Conservation (phyloP, 768 basidiomycete genomes). For the Vishniacozyma victoriae region DNA sequence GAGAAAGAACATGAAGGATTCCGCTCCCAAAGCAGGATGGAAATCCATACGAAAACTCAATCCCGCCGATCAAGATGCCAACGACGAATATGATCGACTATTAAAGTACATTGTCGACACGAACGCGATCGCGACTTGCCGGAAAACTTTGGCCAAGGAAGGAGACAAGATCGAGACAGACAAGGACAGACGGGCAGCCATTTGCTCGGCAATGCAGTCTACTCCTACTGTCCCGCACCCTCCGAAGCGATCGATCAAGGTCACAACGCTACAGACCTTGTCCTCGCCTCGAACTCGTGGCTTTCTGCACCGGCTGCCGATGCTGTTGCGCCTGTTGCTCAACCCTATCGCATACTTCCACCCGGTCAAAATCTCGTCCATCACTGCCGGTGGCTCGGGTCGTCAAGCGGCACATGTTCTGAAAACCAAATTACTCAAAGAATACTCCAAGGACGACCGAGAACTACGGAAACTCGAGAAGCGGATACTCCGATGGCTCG, state of each 20-base stretch:
- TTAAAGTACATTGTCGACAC: conserved; percentile 7
- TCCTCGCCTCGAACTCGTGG: neutral
- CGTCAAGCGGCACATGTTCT: conserved; percentile 11
- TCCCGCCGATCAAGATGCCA: conserved; percentile 8
- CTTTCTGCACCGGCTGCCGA: conserved; percentile 11
- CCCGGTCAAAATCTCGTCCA: conserved; percentile 14
- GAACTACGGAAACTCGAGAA: conserved; percentile 11
- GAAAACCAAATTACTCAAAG: conserved; percentile 10
- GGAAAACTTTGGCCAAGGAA: conserved; percentile 3
- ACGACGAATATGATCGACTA: conserved; percentile 8
- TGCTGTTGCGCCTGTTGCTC: conserved; percentile 15
- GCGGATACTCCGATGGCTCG: conserved; percentile 10
- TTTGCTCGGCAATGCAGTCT: conserved; percentile 14
- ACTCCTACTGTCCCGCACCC: conserved; percentile 15
- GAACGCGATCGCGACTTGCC: conserved; percentile 9
- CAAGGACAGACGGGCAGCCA: conserved; percentile 7
- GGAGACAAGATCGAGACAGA: neutral
- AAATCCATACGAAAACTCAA: conserved; percentile 3
- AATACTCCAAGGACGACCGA: conserved; percentile 7
- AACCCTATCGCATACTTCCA: conserved; percentile 22
- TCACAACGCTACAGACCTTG: conserved; percentile 15
- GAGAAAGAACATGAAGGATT: conserved; percentile 2
- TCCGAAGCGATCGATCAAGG: conserved; percentile 14
- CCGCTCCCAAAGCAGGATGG: neutral
- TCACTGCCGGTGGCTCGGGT: conserved; percentile 14